Conservation (phyloP, 2,329 filamentous ascomycete genomes). For the Chaetomiaceae sp. region DNA sequence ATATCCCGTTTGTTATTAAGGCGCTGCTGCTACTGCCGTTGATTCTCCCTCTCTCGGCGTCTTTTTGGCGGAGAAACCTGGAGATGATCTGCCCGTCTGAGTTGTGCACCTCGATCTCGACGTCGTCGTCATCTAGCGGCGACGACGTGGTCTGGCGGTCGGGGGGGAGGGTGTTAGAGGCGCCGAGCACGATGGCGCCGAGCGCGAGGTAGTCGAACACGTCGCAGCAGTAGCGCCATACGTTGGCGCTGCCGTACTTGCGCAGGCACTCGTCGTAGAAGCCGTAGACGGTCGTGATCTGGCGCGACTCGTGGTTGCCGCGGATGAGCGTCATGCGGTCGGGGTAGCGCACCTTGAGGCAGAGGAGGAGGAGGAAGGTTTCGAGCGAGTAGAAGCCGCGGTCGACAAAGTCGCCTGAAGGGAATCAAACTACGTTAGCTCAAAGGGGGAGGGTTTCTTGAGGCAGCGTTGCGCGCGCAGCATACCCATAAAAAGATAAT, state of each 20-base stretch:
- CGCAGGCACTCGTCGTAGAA: conserved; percentile 97
- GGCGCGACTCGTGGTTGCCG: conserved; percentile 91
- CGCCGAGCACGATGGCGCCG: conserved; percentile 85
- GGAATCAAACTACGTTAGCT: neutral
- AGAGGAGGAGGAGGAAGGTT: conserved; percentile 90
- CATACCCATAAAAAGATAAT: conserved; percentile 93
- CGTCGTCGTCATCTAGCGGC: conserved; percentile 58
- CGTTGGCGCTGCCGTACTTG: conserved; percentile 94
- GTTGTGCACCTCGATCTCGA: conserved; percentile 92
- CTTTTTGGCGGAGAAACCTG: conserved; percentile 55
- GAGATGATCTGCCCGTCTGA: conserved; percentile 75
- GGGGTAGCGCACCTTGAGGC: conserved; percentile 94
- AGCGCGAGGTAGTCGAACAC: conserved; percentile 96
- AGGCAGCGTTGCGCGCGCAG: neutral
- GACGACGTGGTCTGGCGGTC: conserved; percentile 40
- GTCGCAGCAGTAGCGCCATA: conserved; percentile 96
- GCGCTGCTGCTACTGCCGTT: conserved; percentile 16
- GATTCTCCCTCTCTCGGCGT: conserved; percentile 23
- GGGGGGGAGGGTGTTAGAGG: conserved; percentile 59
- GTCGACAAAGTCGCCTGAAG: conserved; percentile 86
- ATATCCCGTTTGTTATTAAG: conserved; percentile 14
- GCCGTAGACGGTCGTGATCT: conserved; percentile 95
- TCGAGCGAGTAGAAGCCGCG: conserved; percentile 97
- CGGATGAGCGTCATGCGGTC: conserved; percentile 95
- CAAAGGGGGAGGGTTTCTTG: too few species aligned